Evolutionary conservation across 495 filamentous ascomycete genomes (phyloP).

Genomic region (Daldinia grandis): DNA sequence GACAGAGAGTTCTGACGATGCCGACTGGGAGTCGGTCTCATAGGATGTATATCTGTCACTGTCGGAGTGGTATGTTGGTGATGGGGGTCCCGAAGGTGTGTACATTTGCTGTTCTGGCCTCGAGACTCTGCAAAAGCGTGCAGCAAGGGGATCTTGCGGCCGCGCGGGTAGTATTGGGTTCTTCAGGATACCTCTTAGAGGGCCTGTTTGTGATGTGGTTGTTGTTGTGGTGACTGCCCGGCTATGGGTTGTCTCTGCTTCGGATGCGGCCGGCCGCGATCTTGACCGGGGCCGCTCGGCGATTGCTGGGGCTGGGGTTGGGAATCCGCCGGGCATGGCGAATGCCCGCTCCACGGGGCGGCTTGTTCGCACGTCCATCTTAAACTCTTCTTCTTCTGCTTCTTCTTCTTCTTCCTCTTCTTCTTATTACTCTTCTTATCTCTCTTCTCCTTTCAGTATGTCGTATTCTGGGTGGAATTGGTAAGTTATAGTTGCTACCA

Average conservation of each 20-base stretch:
- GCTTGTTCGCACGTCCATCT: constrained; percentile 35
- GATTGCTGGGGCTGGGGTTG: constrained; percentile 11
- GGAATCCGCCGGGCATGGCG: constrained; percentile 44
- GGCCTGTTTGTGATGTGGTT: constrained; percentile 30
- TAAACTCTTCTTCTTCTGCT: constrained; percentile 1
- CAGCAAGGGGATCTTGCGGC: constrained; percentile 41
- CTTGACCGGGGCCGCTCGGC: constrained; percentile 35
- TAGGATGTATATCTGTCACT: constrained; percentile 42
- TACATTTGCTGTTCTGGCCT: constrained; percentile 12
- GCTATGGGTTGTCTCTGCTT: constrained; percentile 37
- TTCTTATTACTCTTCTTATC: background rate
- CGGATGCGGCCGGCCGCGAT: constrained; percentile 40
- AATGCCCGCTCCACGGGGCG: constrained; percentile 35
- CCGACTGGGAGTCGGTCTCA: constrained; percentile 56
- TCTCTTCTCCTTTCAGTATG: constrained; percentile 11
- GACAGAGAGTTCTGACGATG: constrained; percentile 54
- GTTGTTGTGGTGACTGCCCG: constrained; percentile 27
- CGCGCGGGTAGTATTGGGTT: constrained; percentile 30
- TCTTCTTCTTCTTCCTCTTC: background rate
- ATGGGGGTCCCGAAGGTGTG: constrained; percentile 31
- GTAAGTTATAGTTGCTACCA: constrained; percentile 23
- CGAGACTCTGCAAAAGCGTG: constrained; percentile 44
- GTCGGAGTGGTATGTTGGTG: constrained; percentile 44
- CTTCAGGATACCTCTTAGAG: constrained; percentile 45
- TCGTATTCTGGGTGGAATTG: constrained; percentile 41